Conservation (phyloP, 2,329 filamentous ascomycete species). For the Colletotrichum musae region DNA sequence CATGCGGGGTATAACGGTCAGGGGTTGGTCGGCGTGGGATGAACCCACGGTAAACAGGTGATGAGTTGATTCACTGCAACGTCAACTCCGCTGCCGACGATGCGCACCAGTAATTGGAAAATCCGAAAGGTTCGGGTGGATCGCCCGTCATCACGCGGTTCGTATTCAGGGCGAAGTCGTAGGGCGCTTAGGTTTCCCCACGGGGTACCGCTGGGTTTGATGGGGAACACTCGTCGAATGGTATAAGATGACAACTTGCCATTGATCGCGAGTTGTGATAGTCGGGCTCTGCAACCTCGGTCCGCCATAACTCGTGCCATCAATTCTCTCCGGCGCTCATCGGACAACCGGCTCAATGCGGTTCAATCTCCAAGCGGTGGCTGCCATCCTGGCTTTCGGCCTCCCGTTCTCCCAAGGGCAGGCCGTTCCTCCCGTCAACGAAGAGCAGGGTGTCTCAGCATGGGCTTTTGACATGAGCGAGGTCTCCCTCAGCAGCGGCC, state of each 20-base stretch:
- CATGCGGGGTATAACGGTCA: slow-evolving; percentile 13
- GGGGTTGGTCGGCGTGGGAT: neutral
- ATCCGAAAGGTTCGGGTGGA: neutral
- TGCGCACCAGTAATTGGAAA: slow-evolving; percentile 34
- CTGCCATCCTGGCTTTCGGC: neutral
- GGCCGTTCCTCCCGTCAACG: slow-evolving; percentile 45
- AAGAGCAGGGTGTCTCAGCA: slow-evolving; percentile 51
- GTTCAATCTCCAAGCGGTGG: slow-evolving; percentile 5
- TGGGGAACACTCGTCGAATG: too few species aligned
- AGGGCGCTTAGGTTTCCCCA: neutral
- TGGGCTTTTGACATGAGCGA: slow-evolving; percentile 57
- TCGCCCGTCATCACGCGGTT: neutral
- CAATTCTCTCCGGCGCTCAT: neutral
- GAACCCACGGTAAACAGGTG: neutral
- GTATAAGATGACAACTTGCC: neutral
- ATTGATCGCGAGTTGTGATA: neutral
- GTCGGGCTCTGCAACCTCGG: too few species aligned
- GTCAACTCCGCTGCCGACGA: slow-evolving; percentile 19
- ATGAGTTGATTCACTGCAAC: slow-evolving; percentile 21
- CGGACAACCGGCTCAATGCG: slow-evolving; percentile 5
- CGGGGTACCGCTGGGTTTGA: neutral
- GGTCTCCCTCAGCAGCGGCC: slow-evolving; percentile 54
- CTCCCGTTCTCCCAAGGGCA: slow-evolving; percentile 29
- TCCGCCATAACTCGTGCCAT: too few species aligned
- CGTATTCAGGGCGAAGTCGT: too few species aligned